Percentiles rank a stretch among this genome's conserved stretches.
Conservation (phyloP, 2,329 filamentous ascomycete genomes). For the Penicillium verrucosum region DNA sequence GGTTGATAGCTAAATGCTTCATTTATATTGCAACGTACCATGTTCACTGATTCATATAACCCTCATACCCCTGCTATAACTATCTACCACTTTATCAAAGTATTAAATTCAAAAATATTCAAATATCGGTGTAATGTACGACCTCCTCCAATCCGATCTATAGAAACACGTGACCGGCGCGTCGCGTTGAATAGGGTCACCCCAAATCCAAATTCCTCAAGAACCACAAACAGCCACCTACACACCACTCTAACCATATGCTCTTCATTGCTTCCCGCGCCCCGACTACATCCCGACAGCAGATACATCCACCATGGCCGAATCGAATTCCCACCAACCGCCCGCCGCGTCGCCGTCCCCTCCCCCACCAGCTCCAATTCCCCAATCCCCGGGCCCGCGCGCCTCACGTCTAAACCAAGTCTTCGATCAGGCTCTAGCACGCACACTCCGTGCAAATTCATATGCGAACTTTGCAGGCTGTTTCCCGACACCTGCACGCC, state of each 20-base stretch:
- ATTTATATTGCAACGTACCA: not conserved
- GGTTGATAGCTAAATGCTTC: not conserved
- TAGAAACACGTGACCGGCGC: conserved; percentile 27
- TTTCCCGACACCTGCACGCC: conserved; percentile 60
- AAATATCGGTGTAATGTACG: not conserved
- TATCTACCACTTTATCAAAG: not conserved
- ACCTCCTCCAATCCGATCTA: conserved; percentile 4
- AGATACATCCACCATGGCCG: conserved; percentile 18
- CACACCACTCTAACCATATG: not conserved
- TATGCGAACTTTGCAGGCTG: conserved; percentile 61
- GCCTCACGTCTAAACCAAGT: conserved; percentile 59
- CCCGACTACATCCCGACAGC: not conserved
- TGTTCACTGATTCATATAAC: not conserved
- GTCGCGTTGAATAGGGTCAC: conserved; percentile 14
- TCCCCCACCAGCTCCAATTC: conserved; percentile 51
- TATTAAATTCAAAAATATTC: not conserved
- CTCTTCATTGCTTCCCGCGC: not conserved
- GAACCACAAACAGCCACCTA: conserved; percentile 3
- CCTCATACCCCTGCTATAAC: not conserved
- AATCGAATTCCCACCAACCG: conserved; percentile 14
- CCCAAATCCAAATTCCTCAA: conserved; percentile 12
- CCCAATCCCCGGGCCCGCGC: conserved; percentile 57
- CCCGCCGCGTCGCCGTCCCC: conserved; percentile 48
- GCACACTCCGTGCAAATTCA: conserved; percentile 59
- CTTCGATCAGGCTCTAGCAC: conserved; percentile 57